Evolutionary conservation across 1,139 yeast genomes (phyloP), one percentile per base, ranked within the genome.

Genomic region (Yarrowia galli): DNA sequence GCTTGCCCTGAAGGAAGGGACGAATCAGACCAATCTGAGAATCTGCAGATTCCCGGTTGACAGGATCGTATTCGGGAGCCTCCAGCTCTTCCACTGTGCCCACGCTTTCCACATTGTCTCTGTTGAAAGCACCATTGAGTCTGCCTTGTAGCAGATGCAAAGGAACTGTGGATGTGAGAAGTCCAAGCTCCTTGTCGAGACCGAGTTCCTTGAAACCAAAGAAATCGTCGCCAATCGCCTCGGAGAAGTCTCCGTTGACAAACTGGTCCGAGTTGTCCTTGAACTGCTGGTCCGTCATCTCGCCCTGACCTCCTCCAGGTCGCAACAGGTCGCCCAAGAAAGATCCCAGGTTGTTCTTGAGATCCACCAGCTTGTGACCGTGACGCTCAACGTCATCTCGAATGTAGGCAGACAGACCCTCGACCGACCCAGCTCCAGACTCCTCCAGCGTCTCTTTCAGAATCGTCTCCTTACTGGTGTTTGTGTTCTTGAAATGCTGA

Each of bases 161-260:
- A 1, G 99, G 99, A 45, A 96, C 92, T 0, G 97, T 86, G 6
- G 92, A 84, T 40, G 95, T 89, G 68, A 93, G 80, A 77, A 93
- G 81, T n/a, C 96, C 93, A 77, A 91, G 89, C 76, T 96, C 99
- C 74, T 89, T 91, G 74, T 95, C 99, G 71, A 96, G 81, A 0
- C 99, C 99, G 64, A 96, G 82, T 73, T 93, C 98, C 74, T 86
- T 89, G 81, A 96, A 96, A 0, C 99, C 99, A 80, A 96, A 96
- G 83, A 93, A 95, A 79, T 96, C 99, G 79, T 93, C 98, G 16
- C 99, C 99, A 65, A 95, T 81, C 71, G 92, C 97, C 74, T 87
- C 89, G 0, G 97, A 89, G 76, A 95, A 96, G 74, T 92, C 98
- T 69, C 99, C 99, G 23, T 96, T 91, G 73, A 93, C 81, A 74